Evolutionary conservation across 164 flowering plant genomes (phyloP).

Genomic region (Umbilicus rupestris): DNA sequence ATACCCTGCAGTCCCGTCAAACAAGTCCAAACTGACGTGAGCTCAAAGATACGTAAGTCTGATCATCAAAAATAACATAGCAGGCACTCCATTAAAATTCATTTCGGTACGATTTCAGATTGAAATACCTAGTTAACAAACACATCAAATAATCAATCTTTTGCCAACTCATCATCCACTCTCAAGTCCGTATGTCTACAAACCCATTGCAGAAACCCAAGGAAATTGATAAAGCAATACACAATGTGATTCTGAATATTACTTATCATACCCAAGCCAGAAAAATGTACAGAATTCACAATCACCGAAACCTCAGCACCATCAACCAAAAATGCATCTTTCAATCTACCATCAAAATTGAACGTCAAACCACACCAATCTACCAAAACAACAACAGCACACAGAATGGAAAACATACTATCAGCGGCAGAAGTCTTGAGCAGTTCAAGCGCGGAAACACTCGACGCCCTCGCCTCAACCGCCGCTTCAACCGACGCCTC

Average conservation of each 20-base stretch:
- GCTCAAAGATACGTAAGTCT: not conserved
- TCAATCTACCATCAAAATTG: not conserved
- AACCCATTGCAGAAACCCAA: not conserved
- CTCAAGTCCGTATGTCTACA: too few species aligned
- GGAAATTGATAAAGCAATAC: not conserved
- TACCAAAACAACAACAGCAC: not conserved
- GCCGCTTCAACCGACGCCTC: conserved; percentile 25
- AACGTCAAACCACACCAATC: not conserved
- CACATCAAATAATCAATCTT: too few species aligned
- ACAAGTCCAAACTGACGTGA: not conserved
- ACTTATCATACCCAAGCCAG: not conserved
- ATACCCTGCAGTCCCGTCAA: conserved; percentile 41
- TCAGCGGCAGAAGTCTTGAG: conserved; percentile 77
- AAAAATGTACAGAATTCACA: not conserved
- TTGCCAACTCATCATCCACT: too few species aligned
- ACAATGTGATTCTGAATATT: not conserved
- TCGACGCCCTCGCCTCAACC: conserved; percentile 28
- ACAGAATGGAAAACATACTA: conserved; percentile 26
- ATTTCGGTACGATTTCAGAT: too few species aligned
- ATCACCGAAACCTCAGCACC: not conserved
- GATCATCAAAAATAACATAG: not conserved
- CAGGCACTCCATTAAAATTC: not conserved
- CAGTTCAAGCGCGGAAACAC: conserved; percentile 71
- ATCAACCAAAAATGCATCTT: not conserved
- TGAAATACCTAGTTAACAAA: too few species aligned